Base-by-base conservation (phyloP, 2,329 filamentous ascomycete species). In the Colletotrichum melonis region DNA sequence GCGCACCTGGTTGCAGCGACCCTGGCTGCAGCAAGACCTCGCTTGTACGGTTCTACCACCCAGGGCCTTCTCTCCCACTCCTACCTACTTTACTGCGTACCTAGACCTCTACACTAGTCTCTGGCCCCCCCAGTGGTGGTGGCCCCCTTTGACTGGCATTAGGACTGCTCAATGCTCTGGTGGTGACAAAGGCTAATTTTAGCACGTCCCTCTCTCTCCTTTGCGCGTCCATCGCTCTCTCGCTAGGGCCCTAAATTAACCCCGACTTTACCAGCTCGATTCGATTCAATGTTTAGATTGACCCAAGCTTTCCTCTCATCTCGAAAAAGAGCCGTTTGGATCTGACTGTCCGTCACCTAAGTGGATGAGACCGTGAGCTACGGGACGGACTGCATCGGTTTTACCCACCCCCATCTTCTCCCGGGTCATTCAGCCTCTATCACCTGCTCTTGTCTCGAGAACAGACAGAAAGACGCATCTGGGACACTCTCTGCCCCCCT, bases 111-210 rank as follows among this genome's bases (percentile, higher is more conserved):
- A 35, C 32, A 12, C 32, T 42, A 42, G 38, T 42, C 11, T 42
- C 38, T 42, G 38, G 16, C 6, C 38, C 38, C 38, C 38, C 38
- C 16, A 22, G 38, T 46, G 58, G 35, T 49, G 38, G 54, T 16
- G 30, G 30, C 26, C 28, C 28, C 35, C 16, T 52, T 63, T 49
- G 54, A 67, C 38, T 42, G 38, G 38, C 38, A 42, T 42, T 7
- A 19, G 14, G 14, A 42, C 14, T 42, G 14, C 38, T 19, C 38
- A 7, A 42, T 19, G 38, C 14, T 42, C 6, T 42, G 19, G 49
- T 49, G 52, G 35, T 68, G 57, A 63, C 46, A 71, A 65, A 71
- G 46, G 54, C 67, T 62, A 65, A 65, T 70, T 73, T 65, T 70
- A 70, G 70, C 62, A 70, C 42, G 46, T 42, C 14, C 60, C 46